A percentile compares a stretch with the other conserved stretches of the same genome.
These are phyloP conservation scores for Dittrichia graveolens DNA, from an alignment of 129 eudicot species.

Conservation along the genomic window DNA sequence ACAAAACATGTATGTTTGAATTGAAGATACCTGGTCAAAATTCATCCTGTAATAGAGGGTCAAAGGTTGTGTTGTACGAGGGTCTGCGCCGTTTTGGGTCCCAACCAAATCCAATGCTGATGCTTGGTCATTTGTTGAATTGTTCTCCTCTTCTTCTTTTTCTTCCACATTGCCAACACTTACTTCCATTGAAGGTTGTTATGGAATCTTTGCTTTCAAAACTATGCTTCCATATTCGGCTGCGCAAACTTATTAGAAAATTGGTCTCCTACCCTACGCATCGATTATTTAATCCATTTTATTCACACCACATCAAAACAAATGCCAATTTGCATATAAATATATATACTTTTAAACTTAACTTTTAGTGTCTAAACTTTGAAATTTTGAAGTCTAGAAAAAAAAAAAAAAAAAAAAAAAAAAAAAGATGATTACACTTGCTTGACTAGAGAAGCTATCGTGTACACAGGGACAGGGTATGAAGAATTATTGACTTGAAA, in stretches of 20 bases:
- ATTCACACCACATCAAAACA: no score
- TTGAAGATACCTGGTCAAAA: conserved; percentile 20
- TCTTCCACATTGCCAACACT: conserved; percentile 7
- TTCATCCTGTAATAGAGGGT: conserved; percentile 31
- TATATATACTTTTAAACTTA: no score
- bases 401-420: no score
- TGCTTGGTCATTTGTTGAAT: conserved; percentile 10
- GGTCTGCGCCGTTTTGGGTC: conserved; percentile 28
- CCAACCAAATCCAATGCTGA: background rate
- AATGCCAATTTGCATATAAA: no score
- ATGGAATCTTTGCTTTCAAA: conserved; percentile 15
- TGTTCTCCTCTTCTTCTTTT: conserved; percentile 16
- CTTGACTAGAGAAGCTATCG: no score
- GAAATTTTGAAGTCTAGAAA: no score
- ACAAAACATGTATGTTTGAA: background rate
- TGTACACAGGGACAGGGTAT: no score
- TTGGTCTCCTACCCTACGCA: background rate
- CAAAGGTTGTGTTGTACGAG: conserved; percentile 28
- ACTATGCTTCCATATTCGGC: conserved; percentile 11
- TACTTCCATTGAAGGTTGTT: conserved; percentile 17
- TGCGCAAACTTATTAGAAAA: conserved; percentile 1
- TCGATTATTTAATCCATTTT: no score
- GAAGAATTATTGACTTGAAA: no score
- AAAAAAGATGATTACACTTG: no score
- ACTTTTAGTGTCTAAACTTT: no score